Base-by-base conservation (phyloP, 495 filamentous ascomycete genomes). In the Darksidea phi region DNA sequence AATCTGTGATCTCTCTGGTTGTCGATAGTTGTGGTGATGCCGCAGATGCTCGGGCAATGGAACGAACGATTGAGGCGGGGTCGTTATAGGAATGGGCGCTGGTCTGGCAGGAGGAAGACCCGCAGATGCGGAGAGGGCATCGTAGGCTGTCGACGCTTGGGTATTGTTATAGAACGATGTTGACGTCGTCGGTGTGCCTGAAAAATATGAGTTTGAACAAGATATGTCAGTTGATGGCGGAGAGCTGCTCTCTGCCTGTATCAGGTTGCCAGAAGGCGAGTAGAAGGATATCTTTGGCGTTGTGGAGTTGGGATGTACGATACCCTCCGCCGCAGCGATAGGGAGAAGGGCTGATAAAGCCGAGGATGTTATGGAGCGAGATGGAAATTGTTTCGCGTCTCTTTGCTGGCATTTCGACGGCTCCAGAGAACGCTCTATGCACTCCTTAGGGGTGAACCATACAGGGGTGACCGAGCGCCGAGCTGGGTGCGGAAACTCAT, bases 261-360 rank as follows among this genome's bases (percentile, higher is more conserved):
- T 67, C 6, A 67, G 47, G 34, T 59, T 61, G 12, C 64, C 64
- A 21, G 64, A 62, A 13, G 65, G 60, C 21, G 65, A 64, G 43
- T 34, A 59, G 55, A 64, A 59, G 20, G 66, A 61, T 17, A 61
- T 15, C 10, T 53, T 32, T 21, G 64, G 59, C n/a, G 52, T 42
- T 3, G 53, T 23, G 21, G 52, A 45, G 28, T 57, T 57, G 6
- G 34, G 26, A 24, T 21, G 55, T 6, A 63, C 56, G 37, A 69
- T 66, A 20, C 62, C 66, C 12, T 34, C 45, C 7, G 62, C 57
- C 11, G 53, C 57, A 26, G 66, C 66, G 15, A 69, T 34, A 24
- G 66, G 62, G 12, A 69, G 62, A 20, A 69, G 59, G 17, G 58
- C 45, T 13, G 57, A 57, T 12, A 69, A 53, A 10, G 58, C 66